Evolutionary conservation across 768 basidiomycete species (phyloP).

Genomic region (Lentinula boryana): DNA sequence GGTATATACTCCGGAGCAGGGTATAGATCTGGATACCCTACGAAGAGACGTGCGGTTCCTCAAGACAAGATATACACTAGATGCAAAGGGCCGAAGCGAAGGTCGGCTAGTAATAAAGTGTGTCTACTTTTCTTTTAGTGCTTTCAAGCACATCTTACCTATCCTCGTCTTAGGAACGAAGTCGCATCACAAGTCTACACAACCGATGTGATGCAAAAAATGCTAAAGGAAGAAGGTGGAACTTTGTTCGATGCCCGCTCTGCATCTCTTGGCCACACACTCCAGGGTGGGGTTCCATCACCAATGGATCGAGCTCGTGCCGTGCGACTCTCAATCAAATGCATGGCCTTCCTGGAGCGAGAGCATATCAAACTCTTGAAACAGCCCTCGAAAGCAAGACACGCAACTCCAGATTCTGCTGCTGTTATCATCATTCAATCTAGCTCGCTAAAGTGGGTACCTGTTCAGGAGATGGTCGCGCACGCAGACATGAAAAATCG

Average conservation of each 20-base stretch:
- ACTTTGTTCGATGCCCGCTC: conserved; percentile 88
- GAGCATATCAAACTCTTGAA: conserved; percentile 56
- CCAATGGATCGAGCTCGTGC: conserved; percentile 92
- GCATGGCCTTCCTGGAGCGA: conserved; percentile 90
- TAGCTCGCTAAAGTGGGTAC: conserved; percentile 73
- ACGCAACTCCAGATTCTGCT: conserved; percentile 60
- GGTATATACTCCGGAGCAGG: conserved; percentile 90
- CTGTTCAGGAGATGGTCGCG: conserved; percentile 75
- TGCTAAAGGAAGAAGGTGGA: conserved; percentile 94
- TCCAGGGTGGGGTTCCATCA: conserved; percentile 94
- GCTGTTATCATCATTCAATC: conserved; percentile 92
- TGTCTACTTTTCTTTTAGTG: conserved; percentile 17
- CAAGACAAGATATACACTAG: conserved; percentile 77
- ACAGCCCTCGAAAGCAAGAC: conserved; percentile 46
- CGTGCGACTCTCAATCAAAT: conserved; percentile 82
- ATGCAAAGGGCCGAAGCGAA: conserved; percentile 85
- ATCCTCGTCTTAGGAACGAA: conserved; percentile 62
- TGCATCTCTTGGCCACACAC: conserved; percentile 94
- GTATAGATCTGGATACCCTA: conserved; percentile 78
- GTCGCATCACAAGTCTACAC: conserved; percentile 83
- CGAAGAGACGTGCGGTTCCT: conserved; percentile 85
- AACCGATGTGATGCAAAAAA: conserved; percentile 87
- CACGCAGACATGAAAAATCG: conserved; percentile 91
- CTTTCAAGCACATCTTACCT: background rate
- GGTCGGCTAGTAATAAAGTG: conserved; percentile 91